Conservation (phyloP, 768 basidiomycete species). For the Russula sp. region DNA sequence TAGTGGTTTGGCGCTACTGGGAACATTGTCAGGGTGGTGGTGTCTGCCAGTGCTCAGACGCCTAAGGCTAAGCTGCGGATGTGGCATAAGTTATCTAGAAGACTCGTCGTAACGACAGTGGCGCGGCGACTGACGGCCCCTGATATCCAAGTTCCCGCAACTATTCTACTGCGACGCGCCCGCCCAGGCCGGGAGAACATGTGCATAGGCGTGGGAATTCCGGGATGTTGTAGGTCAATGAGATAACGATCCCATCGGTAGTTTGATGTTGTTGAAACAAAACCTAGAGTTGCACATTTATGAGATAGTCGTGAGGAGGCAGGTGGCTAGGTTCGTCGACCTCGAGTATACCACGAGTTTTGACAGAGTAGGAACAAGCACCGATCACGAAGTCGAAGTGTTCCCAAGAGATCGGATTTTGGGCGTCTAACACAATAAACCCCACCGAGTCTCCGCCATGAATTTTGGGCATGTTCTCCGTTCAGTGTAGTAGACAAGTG, state of each 20-base stretch:
- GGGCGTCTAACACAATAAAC: constrained; percentile 8
- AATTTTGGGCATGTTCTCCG: constrained; percentile 6
- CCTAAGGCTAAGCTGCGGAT: constrained; percentile 11
- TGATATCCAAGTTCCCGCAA: neutral
- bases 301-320: constrained; percentile 3
- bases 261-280: neutral
- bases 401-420: constrained; percentile 11
- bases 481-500: neutral
- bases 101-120: neutral
- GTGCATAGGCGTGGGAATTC: constrained; percentile 1
- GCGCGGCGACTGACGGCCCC: neutral
- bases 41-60: neutral
- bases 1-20: neutral
- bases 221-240: neutral
- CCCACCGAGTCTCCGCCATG: constrained; percentile 8
- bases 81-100: neutral
- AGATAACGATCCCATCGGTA: constrained; percentile 3
- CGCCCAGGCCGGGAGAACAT: neutral
- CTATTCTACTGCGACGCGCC: neutral
- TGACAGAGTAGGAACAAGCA: constrained; percentile 21
- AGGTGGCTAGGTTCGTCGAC: constrained; percentile 4
- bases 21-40: neutral
- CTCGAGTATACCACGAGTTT: constrained; percentile 21
- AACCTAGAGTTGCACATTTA: neutral
- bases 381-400: constrained; percentile 21